Conservation (phyloP, 2,329 filamentous ascomycete genomes). For the Colletotrichum tropicale region DNA sequence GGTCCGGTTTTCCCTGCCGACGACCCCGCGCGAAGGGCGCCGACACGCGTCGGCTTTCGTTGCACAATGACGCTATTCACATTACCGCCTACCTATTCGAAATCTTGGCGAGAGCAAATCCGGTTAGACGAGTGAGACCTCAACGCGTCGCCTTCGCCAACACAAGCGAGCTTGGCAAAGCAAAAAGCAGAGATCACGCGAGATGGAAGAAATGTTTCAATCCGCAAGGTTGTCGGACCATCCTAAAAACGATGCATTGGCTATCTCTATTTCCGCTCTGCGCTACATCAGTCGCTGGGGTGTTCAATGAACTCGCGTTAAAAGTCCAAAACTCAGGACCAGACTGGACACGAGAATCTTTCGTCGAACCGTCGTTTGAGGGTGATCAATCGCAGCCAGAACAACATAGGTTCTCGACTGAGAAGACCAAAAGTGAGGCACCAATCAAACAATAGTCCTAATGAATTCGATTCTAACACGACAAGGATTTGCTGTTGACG, state of each 20-base stretch:
- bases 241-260: background rate
- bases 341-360: background rate
- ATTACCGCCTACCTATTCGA: background rate
- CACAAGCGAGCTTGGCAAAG: background rate
- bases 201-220: background rate
- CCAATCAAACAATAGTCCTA: background rate
- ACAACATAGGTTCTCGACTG: background rate
- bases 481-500: constrained; percentile 67
- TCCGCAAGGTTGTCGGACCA: background rate
- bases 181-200: background rate
- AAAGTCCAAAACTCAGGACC: background rate
- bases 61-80: background rate
- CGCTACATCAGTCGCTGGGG: background rate
- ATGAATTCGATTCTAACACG: background rate
- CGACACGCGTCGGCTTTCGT: background rate
- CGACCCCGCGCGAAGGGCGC: background rate
- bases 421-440: background rate
- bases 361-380: background rate
- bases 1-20: background rate
- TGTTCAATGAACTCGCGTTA: background rate
- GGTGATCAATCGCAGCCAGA: background rate
- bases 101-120: background rate
- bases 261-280: background rate
- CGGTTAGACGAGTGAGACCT: background rate
- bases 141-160: background rate